These are phyloP conservation scores for Erucastrum elatum DNA, from an alignment of 345 rosid genomes.

Conservation along the genomic window DNA sequence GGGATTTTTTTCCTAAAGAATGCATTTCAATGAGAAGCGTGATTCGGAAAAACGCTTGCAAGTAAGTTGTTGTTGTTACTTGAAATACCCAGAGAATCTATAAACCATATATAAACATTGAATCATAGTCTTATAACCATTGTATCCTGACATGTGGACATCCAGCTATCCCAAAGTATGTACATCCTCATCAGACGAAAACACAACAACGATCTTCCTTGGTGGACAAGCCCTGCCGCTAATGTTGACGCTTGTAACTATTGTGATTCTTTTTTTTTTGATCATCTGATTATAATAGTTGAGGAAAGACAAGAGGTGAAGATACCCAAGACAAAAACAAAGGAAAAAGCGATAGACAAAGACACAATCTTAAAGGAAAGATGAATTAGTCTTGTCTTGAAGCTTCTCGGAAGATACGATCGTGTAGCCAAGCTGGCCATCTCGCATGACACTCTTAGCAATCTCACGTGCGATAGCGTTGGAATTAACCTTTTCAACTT, in stretches of 20 bases:
- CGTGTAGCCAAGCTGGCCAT: no score
- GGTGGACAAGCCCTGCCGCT: not conserved
- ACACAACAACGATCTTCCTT: not conserved
- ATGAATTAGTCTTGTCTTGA: not conserved
- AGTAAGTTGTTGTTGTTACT: constrained; percentile 29
- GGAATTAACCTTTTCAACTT: no score
- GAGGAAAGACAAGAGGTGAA: no score
- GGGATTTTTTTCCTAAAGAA: constrained; percentile 53
- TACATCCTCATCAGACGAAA: constrained; percentile 6
- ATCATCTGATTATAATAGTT: no score
- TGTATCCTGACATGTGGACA: not conserved
- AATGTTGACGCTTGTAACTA: constrained; percentile 30
- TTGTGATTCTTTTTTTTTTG: no score
- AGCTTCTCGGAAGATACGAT: not conserved
- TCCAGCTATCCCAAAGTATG: constrained; percentile 6
- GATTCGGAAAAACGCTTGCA: constrained; percentile 35
- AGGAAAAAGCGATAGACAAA: not conserved
- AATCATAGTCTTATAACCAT: constrained; percentile 1
- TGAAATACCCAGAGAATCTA: not conserved
- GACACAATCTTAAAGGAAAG: not conserved
- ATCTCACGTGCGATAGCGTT: no score
- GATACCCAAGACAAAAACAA: no score
- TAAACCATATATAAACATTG: not conserved
- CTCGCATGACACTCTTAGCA: no score
- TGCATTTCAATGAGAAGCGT: constrained; percentile 52